Evolutionary conservation across 140 eudicot genomes (phyloP).

Genomic region (Erigeron philadelphicus): DNA sequence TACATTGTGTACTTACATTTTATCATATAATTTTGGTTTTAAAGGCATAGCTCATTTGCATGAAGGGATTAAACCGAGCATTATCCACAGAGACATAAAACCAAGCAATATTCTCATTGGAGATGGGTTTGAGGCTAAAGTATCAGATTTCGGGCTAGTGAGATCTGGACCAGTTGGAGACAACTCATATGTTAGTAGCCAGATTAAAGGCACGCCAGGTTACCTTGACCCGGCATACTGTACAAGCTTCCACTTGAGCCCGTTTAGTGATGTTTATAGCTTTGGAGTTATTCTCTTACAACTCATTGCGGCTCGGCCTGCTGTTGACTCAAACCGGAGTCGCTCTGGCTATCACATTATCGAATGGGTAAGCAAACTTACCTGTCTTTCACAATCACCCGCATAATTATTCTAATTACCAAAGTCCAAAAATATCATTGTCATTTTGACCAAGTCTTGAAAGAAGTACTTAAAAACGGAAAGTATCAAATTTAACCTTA

Average conservation of each 20-base stretch:
- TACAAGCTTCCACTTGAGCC: conserved; percentile 55
- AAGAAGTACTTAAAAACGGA: not conserved
- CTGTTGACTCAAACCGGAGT: conserved; percentile 46
- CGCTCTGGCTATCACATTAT: conserved; percentile 46
- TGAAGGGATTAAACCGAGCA: conserved; percentile 58
- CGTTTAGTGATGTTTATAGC: conserved; percentile 72
- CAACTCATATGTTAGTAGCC: conserved; percentile 74
- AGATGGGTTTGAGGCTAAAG: conserved; percentile 68
- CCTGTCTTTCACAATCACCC: not conserved
- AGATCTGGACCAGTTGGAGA: conserved; percentile 63
- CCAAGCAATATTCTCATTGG: conserved; percentile 76
- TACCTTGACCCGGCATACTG: conserved; percentile 81
- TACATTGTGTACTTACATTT: too few relatives aligned
- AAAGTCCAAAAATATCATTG: not conserved
- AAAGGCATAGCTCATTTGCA: conserved; percentile 73
- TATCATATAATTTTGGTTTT: too few relatives aligned
- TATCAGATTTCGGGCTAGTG: conserved; percentile 75
- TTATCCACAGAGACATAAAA: conserved; percentile 73
- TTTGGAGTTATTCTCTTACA: conserved; percentile 74
- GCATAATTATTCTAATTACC: conserved; percentile 2
- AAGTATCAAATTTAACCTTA: conserved; percentile 2
- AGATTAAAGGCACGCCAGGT: conserved; percentile 73
- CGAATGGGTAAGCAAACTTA: conserved; percentile 53
- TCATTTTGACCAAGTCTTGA: conserved; percentile 21
- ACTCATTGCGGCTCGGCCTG: conserved; percentile 74